Percentiles rank a stretch among this genome's conserved stretches.
phyloP scores from a whole-genome alignment of 352 stramenopile species.

The Phytophthora podocarpi region DNA sequence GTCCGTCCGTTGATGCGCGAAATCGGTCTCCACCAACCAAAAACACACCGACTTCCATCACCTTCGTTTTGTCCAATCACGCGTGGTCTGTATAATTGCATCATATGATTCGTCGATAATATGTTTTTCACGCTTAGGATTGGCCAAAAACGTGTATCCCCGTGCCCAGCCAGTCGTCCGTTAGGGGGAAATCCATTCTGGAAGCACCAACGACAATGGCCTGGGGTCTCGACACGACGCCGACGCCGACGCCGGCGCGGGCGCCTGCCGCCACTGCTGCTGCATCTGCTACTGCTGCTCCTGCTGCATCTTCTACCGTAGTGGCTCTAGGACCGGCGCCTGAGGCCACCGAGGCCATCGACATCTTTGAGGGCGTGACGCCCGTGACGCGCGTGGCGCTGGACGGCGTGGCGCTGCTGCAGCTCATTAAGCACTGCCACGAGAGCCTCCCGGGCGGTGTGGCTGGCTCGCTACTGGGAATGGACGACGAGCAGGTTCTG shows the following conservation, averaged over 20 bases:
- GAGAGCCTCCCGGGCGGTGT: conserved; percentile 94
- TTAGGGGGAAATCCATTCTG: conserved; percentile 27
- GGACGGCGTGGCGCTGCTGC: conserved; percentile 87
- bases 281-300: neutral
- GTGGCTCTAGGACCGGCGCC: conserved; percentile 27
- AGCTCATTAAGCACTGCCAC: conserved; percentile 99
- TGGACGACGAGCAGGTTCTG: conserved; percentile 91
- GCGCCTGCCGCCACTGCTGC: conserved; percentile 25
- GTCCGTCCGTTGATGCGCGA: conserved; percentile 15
- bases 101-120: conserved; percentile 33
- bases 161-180: conserved; percentile 56
- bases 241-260: conserved; percentile 32
- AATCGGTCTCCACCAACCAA: conserved; percentile 67
- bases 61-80: conserved; percentile 52
- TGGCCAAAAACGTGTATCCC: conserved; percentile 41
- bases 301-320: conserved; percentile 1
- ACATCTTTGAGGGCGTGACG: conserved; percentile 76
- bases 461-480: conserved; percentile 95
- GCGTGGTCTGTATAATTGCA: neutral
- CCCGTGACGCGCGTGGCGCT: conserved; percentile 74
- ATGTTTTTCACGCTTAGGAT: conserved; percentile 7
- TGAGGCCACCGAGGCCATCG: conserved; percentile 50
- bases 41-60: conserved; percentile 21
- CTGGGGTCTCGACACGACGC: conserved; percentile 63
- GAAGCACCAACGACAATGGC: conserved; percentile 47